A percentile compares a stretch with the other conserved stretches of the same genome.
phyloP scores from a whole-genome alignment of 2,329 filamentous ascomycete genomes.

The Clonostachys rosea region DNA sequence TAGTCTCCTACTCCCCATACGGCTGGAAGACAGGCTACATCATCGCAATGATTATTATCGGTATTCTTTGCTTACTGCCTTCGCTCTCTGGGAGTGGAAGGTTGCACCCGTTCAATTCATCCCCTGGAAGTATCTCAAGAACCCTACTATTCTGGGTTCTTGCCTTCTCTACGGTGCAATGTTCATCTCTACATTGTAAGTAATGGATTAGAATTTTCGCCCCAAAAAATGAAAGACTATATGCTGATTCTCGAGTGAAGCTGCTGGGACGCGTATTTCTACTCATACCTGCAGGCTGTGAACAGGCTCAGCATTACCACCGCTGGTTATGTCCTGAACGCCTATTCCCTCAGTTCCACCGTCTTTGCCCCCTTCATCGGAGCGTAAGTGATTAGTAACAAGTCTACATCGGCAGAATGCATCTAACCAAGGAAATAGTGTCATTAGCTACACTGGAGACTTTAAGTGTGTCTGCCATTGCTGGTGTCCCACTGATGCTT shows the following conservation, averaged over 20 bases:
- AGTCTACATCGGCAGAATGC: not conserved
- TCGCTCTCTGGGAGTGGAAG: conserved; percentile 49
- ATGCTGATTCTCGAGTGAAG: too few relatives aligned
- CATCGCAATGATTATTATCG: conserved; percentile 52
- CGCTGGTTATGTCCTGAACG: conserved; percentile 34
- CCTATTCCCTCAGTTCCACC: conserved; percentile 37
- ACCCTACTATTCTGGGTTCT: conserved; percentile 42
- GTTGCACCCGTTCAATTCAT: conserved; percentile 50
- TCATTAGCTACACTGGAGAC: conserved; percentile 35
- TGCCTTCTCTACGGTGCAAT: conserved; percentile 23
- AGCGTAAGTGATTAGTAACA: not conserved
- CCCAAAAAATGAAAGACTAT: too few relatives aligned
- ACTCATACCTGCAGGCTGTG: conserved; percentile 45
- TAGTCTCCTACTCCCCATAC: conserved; percentile 35
- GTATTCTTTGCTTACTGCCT: conserved; percentile 46
- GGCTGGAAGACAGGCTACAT: conserved; percentile 44
- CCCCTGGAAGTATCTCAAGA: conserved; percentile 37
- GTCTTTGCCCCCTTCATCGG: conserved; percentile 33
- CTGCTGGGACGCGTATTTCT: conserved; percentile 43
- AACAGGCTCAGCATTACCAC: conserved; percentile 27
- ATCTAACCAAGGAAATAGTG: conserved; percentile 6
- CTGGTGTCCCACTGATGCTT: conserved; percentile 27
- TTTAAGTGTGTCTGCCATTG: conserved; percentile 30
- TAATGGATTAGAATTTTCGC: too few relatives aligned
- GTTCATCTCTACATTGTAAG: not conserved